Conservation (phyloP, 2,329 filamentous ascomycete genomes). For the Aspergillus transmontanensis region DNA sequence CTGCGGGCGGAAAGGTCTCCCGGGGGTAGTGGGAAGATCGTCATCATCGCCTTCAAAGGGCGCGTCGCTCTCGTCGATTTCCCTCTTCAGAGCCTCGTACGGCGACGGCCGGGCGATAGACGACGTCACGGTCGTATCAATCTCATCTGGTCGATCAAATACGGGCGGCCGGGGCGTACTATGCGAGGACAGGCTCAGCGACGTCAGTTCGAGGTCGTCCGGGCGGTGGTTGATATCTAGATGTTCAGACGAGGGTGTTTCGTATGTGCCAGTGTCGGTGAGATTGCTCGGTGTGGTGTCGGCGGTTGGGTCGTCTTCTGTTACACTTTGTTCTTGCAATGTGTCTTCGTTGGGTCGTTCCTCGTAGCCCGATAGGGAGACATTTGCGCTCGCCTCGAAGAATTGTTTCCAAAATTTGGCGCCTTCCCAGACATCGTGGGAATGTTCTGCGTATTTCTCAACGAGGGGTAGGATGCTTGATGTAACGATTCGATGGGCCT, state of each 20-base stretch:
- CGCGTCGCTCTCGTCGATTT: conserved; percentile 40
- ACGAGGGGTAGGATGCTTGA: conserved; percentile 90
- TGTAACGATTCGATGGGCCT: conserved; percentile 93
- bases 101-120: conserved; percentile 67
- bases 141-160: conserved; percentile 29
- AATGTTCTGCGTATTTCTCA: conserved; percentile 93
- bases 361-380: conserved; percentile 93
- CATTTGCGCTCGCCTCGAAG: conserved; percentile 97
- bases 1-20: conserved; percentile 28
- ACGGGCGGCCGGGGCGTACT: conserved; percentile 50
- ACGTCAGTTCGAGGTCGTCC: conserved; percentile 51
- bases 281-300: conserved; percentile 48
- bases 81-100: conserved; percentile 59
- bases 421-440: conserved; percentile 91
- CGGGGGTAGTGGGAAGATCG: conserved; percentile 41
- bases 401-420: conserved; percentile 99
- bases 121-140: conserved; percentile 44
- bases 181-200: conserved; percentile 46
- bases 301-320: conserved; percentile 58
- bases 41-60: conserved; percentile 39
- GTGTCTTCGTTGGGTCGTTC: conserved; percentile 68
- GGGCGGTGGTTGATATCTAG: conserved; percentile 31
- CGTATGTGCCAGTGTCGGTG: conserved; percentile 44
- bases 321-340: conserved; percentile 53
- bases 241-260: conserved; percentile 42